Percentiles rank a stretch among this genome's conserved stretches.
Evolutionary conservation across 345 rosid species (phyloP).

Genomic region (Noccaea bulbosa): DNA sequence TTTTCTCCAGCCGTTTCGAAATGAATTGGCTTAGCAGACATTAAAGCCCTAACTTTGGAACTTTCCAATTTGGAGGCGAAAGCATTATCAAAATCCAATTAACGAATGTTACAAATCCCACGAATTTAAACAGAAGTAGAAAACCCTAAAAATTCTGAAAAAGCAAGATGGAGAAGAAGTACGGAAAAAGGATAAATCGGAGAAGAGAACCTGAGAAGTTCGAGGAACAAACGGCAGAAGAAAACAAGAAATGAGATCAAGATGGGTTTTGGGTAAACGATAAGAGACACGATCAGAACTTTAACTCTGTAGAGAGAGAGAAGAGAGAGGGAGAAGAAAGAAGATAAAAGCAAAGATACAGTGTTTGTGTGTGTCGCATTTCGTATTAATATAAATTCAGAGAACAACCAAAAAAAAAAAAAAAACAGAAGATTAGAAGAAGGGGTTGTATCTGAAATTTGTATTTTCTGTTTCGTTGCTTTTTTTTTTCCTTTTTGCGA

Average conservation of each 20-base stretch:
- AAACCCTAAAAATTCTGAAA: slow-evolving; percentile 33
- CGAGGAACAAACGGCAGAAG: slow-evolving; percentile 36
- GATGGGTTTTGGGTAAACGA: slow-evolving; percentile 42
- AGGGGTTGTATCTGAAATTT: slow-evolving; percentile 21
- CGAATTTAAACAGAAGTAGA: not conserved
- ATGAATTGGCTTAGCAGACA: not conserved
- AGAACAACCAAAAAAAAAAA: not conserved
- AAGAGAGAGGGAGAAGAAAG: slow-evolving; percentile 12
- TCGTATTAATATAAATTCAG: slow-evolving; percentile 33
- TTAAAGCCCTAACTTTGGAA: slow-evolving; percentile 22
- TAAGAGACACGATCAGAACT: slow-evolving; percentile 60
- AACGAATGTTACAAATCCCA: not conserved
- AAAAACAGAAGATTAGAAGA: slow-evolving; percentile 8
- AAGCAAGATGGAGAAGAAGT: slow-evolving; percentile 3
- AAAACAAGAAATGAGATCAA: slow-evolving; percentile 46
- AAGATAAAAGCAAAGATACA: slow-evolving; percentile 37
- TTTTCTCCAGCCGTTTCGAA: not conserved
- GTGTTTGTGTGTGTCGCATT: slow-evolving; percentile 22
- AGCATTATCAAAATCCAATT: slow-evolving; percentile 5
- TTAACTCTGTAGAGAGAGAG: slow-evolving; percentile 46
- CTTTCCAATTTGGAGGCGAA: not conserved
- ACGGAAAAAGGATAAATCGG: slow-evolving; percentile 23
- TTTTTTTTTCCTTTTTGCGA: slow-evolving; percentile 10
- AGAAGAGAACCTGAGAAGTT: slow-evolving; percentile 40
- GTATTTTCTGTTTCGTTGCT: slow-evolving; percentile 25